These are phyloP conservation scores for Suillus paluster DNA, from an alignment of 768 basidiomycete species.

Conservation along the genomic window DNA sequence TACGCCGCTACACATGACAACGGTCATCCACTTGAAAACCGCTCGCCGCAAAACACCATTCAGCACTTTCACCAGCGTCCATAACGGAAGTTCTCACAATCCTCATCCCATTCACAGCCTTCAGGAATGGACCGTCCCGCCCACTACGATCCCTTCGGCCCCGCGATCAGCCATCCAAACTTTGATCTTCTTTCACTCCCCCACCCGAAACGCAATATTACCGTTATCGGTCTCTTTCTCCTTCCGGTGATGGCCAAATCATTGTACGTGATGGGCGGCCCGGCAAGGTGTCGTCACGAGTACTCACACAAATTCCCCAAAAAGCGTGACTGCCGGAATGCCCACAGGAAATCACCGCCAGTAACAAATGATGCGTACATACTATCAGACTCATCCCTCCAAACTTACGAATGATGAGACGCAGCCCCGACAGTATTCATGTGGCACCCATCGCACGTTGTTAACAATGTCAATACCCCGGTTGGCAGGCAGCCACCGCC, in stretches of 20 bases:
- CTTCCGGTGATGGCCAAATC: slow-evolving; percentile 17
- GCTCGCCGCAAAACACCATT: neutral
- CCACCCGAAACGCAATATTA: slow-evolving; percentile 20
- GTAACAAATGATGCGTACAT: neutral
- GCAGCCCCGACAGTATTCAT: neutral
- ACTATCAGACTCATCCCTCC: neutral
- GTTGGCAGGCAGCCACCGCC: slow-evolving; percentile 2
- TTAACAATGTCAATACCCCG: neutral
- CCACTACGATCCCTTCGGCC: slow-evolving; percentile 22
- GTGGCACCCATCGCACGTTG: neutral
- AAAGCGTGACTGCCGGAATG: neutral
- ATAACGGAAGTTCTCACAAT: slow-evolving; percentile 3
- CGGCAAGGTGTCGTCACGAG: no score
- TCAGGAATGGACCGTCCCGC: neutral
- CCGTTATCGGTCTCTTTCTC: slow-evolving; percentile 10
- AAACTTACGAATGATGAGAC: no score
- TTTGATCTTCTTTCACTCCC: neutral
- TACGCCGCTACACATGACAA: neutral
- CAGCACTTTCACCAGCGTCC: slow-evolving; percentile 14
- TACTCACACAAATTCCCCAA: neutral
- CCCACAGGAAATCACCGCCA: no score
- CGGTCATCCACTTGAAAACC: neutral
- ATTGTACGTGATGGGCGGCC: neutral
- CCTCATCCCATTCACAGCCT: neutral
- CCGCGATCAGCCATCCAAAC: slow-evolving; percentile 19